phyloP scores from a whole-genome alignment of 805 yeast genomes.

The Deakozyma indianensis region DNA sequence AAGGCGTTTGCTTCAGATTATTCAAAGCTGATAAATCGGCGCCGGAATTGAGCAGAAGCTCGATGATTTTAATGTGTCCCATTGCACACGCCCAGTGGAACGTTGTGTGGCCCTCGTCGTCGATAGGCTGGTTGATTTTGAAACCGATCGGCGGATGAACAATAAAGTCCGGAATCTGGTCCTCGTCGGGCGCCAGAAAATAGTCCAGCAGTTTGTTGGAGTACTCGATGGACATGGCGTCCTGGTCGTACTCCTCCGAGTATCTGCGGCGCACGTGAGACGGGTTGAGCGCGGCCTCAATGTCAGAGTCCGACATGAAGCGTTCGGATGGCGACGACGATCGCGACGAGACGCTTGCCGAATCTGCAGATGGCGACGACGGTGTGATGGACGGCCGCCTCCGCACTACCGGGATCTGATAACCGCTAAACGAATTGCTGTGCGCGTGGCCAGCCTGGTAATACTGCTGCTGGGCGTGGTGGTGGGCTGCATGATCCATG shows the following conservation, averaged over 20 bases:
- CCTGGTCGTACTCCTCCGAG: conserved; percentile 1
- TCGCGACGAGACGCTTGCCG: conserved; percentile 9
- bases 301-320: conserved; percentile 38
- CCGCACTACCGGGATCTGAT: not conserved
- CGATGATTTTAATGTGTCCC: conserved; percentile 70
- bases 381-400: conserved; percentile 1
- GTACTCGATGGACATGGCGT: conserved; percentile 20
- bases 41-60: conserved; percentile 59
- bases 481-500: not conserved
- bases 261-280: not conserved
- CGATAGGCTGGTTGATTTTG: conserved; percentile 67
- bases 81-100: conserved; percentile 97
- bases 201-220: conserved; percentile 35
- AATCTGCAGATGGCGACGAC: conserved; percentile 7
- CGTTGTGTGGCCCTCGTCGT: conserved; percentile 88
- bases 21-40: conserved; percentile 51
- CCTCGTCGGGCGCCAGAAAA: conserved; percentile 44
- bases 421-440: not conserved
- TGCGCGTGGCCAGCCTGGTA: not conserved
- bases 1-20: conserved; percentile 71
- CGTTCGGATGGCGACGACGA: conserved; percentile 37
- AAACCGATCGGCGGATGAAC: conserved; percentile 50
- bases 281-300: conserved; percentile 28
- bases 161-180: conserved; percentile 48
- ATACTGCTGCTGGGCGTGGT: not conserved